Conservation (phyloP, 768 basidiomycete species). For the Fibroporia radiculosa region DNA sequence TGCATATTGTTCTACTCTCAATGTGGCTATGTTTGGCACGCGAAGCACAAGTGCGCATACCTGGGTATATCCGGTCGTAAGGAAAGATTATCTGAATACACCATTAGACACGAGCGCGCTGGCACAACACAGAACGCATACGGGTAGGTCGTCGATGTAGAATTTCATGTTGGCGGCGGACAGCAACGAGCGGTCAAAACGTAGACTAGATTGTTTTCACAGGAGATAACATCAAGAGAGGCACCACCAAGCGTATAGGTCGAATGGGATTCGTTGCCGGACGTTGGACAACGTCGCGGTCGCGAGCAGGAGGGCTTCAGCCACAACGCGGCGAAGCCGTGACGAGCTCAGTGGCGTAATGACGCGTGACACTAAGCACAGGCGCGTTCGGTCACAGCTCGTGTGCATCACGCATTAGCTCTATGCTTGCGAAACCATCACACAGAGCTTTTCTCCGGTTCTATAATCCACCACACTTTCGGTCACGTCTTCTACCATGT, state of each 20-base stretch:
- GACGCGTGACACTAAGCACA: constrained; percentile 2
- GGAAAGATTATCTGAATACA: constrained; percentile 72
- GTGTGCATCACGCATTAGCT: constrained; percentile 9
- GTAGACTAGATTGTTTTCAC: too few species aligned
- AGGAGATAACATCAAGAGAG: too few species aligned
- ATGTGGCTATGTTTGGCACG: constrained; percentile 2
- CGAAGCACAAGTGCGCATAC: constrained; percentile 32
- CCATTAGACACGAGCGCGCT: constrained; percentile 1
- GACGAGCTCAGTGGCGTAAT: too few species aligned
- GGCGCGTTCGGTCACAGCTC: constrained; percentile 1
- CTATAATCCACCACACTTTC: background rate
- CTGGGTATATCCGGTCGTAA: constrained; percentile 94
- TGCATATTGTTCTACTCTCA: constrained; percentile 93
- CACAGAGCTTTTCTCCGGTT: constrained; percentile 2
- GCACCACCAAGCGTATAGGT: too few species aligned
- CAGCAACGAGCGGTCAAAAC: too few species aligned
- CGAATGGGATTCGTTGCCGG: too few species aligned
- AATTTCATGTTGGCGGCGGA: constrained; percentile 30
- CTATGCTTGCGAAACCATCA: constrained; percentile 17
- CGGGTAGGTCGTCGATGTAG: constrained; percentile 33
- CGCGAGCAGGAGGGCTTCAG: background rate
- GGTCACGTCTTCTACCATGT: background rate
- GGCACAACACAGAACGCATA: constrained; percentile 23
- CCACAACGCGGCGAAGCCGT: constrained; percentile 1
- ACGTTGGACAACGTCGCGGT: background rate